Conservation (phyloP, 139 green algal species). For the Deuterostichococcus epilithicus region DNA sequence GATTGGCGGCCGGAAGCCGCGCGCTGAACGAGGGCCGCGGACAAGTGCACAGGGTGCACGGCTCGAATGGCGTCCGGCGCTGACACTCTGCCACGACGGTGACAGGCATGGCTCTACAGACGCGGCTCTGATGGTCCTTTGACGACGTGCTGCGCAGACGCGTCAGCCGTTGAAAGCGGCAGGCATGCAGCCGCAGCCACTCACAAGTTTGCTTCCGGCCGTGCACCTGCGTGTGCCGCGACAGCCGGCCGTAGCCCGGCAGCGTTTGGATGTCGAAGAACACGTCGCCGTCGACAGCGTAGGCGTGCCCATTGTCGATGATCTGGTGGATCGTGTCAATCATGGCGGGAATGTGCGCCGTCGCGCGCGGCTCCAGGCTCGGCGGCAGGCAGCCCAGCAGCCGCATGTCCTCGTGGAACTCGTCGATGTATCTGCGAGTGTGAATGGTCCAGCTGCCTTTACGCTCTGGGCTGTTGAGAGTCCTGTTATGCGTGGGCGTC, state of each 20-base stretch:
- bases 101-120: no score
- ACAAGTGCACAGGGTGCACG: no score
- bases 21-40: not conserved
- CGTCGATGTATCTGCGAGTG: conserved; percentile 68
- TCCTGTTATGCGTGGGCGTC: no score
- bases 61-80: no score
- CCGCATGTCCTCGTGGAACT: conserved; percentile 91
- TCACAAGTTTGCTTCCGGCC: not conserved
- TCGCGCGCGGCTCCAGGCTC: conserved; percentile 84
- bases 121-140: not conserved
- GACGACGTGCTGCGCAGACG: not conserved
- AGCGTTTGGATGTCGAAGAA: conserved; percentile 89
- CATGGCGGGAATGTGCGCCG: conserved; percentile 76
- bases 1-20: not conserved
- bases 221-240: conserved; percentile 57
- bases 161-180: no score
- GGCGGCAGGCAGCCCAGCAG: conserved; percentile 80
- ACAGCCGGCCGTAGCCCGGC: conserved; percentile 86
- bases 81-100: no score
- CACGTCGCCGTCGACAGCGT: conserved; percentile 81
- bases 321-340: conserved; percentile 84
- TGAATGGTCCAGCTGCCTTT: no score
- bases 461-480: no score
- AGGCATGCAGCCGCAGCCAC: not conserved
- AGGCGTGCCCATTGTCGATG: conserved; percentile 86